These are phyloP conservation scores for Teratosphaeria epicoccoides DNA, from an alignment of 2,329 filamentous ascomycete species.

Conservation along the genomic window DNA sequence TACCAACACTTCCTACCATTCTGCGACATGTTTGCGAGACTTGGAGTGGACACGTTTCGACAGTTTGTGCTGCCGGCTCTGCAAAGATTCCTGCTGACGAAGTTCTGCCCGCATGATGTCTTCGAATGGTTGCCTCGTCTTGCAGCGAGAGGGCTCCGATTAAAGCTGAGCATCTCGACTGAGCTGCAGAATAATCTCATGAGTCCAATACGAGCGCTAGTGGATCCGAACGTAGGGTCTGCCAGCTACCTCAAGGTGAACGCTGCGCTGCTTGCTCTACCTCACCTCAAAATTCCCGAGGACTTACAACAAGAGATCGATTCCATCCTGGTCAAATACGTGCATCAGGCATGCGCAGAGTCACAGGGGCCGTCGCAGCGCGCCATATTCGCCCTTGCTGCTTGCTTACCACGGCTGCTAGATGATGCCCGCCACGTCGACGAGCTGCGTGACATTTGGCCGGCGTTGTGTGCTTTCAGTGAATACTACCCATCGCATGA, in stretches of 20 bases:
- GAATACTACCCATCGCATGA: conserved; percentile 7
- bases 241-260: conserved; percentile 1
- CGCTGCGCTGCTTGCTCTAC: conserved; percentile 9
- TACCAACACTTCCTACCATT: conserved; percentile 71
- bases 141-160: neutral
- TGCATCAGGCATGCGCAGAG: neutral
- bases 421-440: neutral
- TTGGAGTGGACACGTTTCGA: conserved; percentile 64
- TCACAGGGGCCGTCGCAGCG: neutral
- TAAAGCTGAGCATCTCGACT: conserved; percentile 2
- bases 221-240: neutral
- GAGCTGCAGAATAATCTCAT: neutral
- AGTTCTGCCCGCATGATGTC: neutral
- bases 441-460: conserved; percentile 9
- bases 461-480: conserved; percentile 11
- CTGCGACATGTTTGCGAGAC: conserved; percentile 67
- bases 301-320: conserved; percentile 10
- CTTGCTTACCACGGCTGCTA: conserved; percentile 13
- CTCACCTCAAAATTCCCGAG: conserved; percentile 9
- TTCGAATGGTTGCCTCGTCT: conserved; percentile 4
- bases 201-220: neutral
- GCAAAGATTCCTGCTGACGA: conserved; percentile 64
- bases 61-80: conserved; percentile 71
- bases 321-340: neutral
- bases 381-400: conserved; percentile 12